Conservation (phyloP, 768 basidiomycete species). For the Hemileccinum impolitum region DNA sequence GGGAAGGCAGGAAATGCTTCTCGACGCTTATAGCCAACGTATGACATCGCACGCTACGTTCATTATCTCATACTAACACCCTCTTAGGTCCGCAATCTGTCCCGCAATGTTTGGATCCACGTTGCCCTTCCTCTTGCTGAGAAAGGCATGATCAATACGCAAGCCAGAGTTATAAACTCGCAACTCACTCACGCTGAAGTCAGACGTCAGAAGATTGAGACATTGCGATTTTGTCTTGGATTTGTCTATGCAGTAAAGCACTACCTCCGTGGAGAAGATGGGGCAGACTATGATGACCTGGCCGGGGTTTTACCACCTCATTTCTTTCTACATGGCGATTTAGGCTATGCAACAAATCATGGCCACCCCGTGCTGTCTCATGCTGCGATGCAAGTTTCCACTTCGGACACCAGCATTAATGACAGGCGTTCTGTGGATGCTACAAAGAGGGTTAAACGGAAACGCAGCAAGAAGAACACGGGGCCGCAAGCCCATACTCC, state of each 20-base stretch:
- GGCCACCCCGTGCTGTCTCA: conserved; percentile 36
- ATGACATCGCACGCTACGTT: conserved; percentile 6
- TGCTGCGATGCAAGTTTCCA: conserved; percentile 37
- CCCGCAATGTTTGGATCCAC: conserved; percentile 78
- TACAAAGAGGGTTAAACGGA: conserved; percentile 66
- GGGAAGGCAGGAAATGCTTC: conserved; percentile 87
- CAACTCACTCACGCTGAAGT: conserved; percentile 51
- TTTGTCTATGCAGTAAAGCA: conserved; percentile 72
- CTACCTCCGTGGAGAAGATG: conserved; percentile 83
- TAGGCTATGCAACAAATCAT: conserved; percentile 37
- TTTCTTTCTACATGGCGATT: conserved; percentile 48
- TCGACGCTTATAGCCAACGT: conserved; percentile 65
- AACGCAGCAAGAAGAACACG: conserved; percentile 63
- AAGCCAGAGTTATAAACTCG: conserved; percentile 51
- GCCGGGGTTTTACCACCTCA: conserved; percentile 60
- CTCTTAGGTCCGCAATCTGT: conserved; percentile 61
- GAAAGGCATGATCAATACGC: conserved; percentile 38
- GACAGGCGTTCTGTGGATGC: conserved; percentile 39
- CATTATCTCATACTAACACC: neutral
- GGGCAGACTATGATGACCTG: conserved; percentile 66
- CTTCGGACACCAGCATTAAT: conserved; percentile 24
- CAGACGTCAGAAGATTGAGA: conserved; percentile 63
- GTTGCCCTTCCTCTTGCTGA: conserved; percentile 62
- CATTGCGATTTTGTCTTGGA: conserved; percentile 64
- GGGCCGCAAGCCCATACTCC: conserved; percentile 11